Evolutionary conservation across 2,329 filamentous ascomycete genomes (phyloP).

Genomic region (Sporothrix inflata): DNA sequence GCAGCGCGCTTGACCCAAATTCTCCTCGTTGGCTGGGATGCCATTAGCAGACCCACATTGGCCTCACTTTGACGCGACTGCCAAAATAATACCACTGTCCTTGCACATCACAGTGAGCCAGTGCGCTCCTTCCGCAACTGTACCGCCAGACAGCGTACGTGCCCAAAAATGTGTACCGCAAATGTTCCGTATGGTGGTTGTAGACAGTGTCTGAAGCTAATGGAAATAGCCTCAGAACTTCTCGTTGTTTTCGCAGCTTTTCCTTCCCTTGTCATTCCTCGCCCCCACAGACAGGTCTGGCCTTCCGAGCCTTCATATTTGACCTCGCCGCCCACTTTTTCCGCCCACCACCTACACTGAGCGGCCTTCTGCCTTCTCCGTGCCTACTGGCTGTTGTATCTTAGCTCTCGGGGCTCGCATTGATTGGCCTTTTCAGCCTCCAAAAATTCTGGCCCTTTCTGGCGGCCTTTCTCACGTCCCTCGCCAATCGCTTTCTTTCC

Average conservation of each 20-base stretch:
- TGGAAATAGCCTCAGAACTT: conserved; percentile 30
- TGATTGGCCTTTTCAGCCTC: conserved; percentile 22
- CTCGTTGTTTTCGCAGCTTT: conserved; percentile 20
- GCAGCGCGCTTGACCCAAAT: background rate
- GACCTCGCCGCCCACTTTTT: conserved; percentile 27
- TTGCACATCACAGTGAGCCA: background rate
- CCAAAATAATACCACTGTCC: background rate
- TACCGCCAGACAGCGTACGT: no score
- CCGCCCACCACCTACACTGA: background rate
- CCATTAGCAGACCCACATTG: background rate
- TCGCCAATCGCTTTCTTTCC: conserved; percentile 3
- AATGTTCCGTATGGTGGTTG: no score
- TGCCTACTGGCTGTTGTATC: background rate
- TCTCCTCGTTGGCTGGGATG: background rate
- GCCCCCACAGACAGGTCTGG: conserved; percentile 14
- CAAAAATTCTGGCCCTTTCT: conserved; percentile 10
- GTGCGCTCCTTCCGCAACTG: background rate
- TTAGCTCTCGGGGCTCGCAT: conserved; percentile 8
- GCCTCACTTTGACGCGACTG: conserved; percentile 4
- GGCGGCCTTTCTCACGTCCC: background rate
- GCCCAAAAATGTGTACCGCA: no score
- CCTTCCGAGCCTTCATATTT: background rate
- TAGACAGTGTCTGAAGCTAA: conserved; percentile 9
- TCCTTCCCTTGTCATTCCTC: background rate
- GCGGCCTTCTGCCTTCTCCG: background rate